Evolutionary conservation across 2,329 filamentous ascomycete genomes (phyloP), one percentile per base, ranked within the genome.

Genomic region (Clonostachys rhizophaga): DNA sequence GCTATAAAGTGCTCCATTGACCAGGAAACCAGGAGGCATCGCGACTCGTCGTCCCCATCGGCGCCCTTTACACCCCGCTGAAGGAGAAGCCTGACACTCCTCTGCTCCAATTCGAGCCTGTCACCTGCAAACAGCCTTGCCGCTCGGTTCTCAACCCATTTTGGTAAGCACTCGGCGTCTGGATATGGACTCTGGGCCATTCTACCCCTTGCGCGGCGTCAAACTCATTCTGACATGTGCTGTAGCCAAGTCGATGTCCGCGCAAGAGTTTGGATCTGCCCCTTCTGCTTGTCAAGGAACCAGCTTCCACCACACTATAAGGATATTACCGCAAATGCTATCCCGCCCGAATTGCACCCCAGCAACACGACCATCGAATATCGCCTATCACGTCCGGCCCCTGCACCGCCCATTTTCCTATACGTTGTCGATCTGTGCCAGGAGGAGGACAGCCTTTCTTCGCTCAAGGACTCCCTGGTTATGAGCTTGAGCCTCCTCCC

Each of bases 101-200:
- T 47, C 72, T 96, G 53, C 79, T 99, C 46, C 89, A 95, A 66
- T 97, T 97, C 70, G 92, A 97, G 70, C 94, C 94, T 16, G 90
- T 99, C 40, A 91, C 89, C 51, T 99, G 94, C 84, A 96, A 96
- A 71, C 83, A 88, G 65, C 94, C 94, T 52, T 99, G 94, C 70
- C 87, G 91, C 68, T 92, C 92, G 47, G 91, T 97, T 36, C 77
- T 99, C 66, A 99, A 99, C 66, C 94, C 94, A 41, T 97, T 91
- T 76, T 96, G 92, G 91, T 95, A 78, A 61, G 81, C 61, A 30
- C 9, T 30, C 10, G 24, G 24, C 16, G 16, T 40, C 12, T 13
- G n/a, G 17, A 13, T 20, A 17, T 24, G 40, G 20, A 42, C 12
- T 8, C 16, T 42, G 40, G 4, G 14, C 14, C 14, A 43, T 14